Conservation (phyloP, 768 basidiomycete genomes). For the Pisolithus marmoratus region DNA sequence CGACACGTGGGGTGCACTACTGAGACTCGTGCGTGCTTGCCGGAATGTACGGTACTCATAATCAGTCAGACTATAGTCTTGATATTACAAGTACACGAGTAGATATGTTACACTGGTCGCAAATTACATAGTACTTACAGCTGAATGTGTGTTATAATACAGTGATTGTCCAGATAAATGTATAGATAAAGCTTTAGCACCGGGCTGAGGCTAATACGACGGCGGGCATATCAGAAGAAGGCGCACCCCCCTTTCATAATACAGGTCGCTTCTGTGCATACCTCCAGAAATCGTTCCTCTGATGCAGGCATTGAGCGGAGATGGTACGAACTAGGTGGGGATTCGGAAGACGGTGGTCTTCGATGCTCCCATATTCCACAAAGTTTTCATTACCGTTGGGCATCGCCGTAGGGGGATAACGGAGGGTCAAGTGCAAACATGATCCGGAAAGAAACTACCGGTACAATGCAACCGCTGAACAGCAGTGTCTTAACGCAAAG, state of each 20-base stretch:
- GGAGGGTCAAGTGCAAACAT: slow-evolving; percentile 9
- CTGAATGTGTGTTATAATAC: slow-evolving; percentile 2
- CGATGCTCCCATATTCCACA: slow-evolving; percentile 6
- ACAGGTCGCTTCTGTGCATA: background rate
- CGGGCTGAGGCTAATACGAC: slow-evolving; percentile 10
- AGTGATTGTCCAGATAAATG: slow-evolving; percentile 4
- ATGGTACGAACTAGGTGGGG: background rate
- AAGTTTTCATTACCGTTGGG: slow-evolving; percentile 27
- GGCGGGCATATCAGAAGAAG: slow-evolving; percentile 5
- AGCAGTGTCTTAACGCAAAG: slow-evolving; percentile 19
- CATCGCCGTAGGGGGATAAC: slow-evolving; percentile 22
- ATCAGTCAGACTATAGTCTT: background rate
- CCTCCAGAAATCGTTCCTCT: background rate
- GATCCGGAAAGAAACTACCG: slow-evolving; percentile 14
- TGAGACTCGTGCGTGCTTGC: too few relatives aligned
- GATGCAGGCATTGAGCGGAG: background rate
- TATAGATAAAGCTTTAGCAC: slow-evolving; percentile 20
- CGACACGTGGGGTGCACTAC: too few relatives aligned
- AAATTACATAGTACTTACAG: slow-evolving; percentile 15
- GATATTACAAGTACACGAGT: background rate
- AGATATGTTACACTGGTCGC: slow-evolving; percentile 6
- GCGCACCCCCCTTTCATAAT: slow-evolving; percentile 7
- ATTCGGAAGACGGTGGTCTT: background rate
- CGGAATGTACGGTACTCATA: background rate
- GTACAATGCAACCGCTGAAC: slow-evolving; percentile 15